Base-by-base conservation (phyloP, 2,329 filamentous ascomycete genomes). In the Akanthomyces muscarius region DNA sequence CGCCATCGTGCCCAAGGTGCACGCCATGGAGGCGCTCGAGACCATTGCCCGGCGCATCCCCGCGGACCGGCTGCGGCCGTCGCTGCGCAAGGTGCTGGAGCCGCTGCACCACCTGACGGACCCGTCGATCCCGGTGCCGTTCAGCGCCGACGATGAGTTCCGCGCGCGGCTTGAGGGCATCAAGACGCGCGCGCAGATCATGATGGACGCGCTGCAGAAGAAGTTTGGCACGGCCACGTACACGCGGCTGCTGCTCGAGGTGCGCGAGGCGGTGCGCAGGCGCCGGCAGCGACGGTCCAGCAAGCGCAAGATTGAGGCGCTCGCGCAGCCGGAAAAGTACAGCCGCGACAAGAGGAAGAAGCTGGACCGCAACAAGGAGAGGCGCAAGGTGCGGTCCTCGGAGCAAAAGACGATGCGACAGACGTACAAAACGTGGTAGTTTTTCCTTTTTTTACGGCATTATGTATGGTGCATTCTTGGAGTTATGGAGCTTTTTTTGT, bases 241-340 rank as follows among this genome's bases (percentile, higher is more conserved):
- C 76, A 87, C 93, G n/a, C 81, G 83, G 61, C 83, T 88, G 52
- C 81, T 98, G 71, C 76, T 90, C 45, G 83, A 83, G 47, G 91
- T 96, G 7, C 86, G 91, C 65, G 87, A 89, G 59, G 84, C 82
- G 18, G 87, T 95, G n/a, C 85, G 84, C 71, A 82, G 83, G 67
- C 86, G 89, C 70, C 82, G 95, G 68, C 86, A 91, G 72, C 85
- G 87, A 70, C 81, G 96, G 67, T 86, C 89, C 61, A 86, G 83
- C 66, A 99, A 99, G 84, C 85, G 95, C 70, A 91, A 91, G 76
- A 91, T 98, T 67, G 93, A 96, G 73, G 91, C 91, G 13, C 87
- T 99, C 28, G 84, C 84, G 56, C 86, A 89, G 71, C 95, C 95
- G 1, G 94, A 95, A 77, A 89, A 83, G 72, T 87, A 87, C 69